These are phyloP conservation scores for Meyerozyma elateridarum DNA, from an alignment of 1,139 yeast genomes.

Conservation along the genomic window DNA sequence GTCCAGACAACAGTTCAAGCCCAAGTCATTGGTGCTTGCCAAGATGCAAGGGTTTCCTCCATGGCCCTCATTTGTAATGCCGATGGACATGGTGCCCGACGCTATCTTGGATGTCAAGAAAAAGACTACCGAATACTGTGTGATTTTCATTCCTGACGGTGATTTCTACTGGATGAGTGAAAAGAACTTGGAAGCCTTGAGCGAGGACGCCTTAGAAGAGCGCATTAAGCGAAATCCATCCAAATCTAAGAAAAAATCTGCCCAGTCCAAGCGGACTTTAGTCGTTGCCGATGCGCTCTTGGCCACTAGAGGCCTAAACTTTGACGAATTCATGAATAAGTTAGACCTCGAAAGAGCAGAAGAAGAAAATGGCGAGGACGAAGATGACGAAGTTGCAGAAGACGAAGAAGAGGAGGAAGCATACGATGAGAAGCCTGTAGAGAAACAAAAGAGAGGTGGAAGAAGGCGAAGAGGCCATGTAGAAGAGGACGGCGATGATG, in stretches of 20 bases:
- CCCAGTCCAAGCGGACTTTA: conserved; percentile 16
- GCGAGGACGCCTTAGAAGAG: conserved; percentile 25
- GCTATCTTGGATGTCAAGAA: conserved; percentile 35
- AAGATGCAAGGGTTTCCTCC: conserved; percentile 47
- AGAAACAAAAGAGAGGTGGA: conserved; percentile 15
- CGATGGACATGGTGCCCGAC: conserved; percentile 33
- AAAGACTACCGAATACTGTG: conserved; percentile 38
- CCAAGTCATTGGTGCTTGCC: conserved; percentile 39
- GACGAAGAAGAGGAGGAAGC: conserved; percentile 21
- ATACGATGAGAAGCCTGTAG: conserved; percentile 13
- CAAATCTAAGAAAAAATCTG: conserved; percentile 14
- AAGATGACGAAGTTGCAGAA: conserved; percentile 26
- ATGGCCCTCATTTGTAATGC: conserved; percentile 49
- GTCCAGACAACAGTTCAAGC: conserved; percentile 18
- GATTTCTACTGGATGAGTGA: conserved; percentile 46
- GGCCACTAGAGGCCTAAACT: conserved; percentile 35
- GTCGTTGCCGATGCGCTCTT: conserved; percentile 37
- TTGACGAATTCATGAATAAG: conserved; percentile 35
- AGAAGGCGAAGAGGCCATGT: conserved; percentile 13
- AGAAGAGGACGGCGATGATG: conserved; percentile 11
- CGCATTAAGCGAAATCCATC: conserved; percentile 29
- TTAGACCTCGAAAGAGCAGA: conserved; percentile 21
- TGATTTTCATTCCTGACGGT: conserved; percentile 46
- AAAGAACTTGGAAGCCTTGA: conserved; percentile 31
- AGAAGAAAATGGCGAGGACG: conserved; percentile 24